Evolutionary conservation across 495 filamentous ascomycete species (phyloP), one percentile per base, ranked within the genome.

Genomic region (Penicillium malachiteum): DNA sequence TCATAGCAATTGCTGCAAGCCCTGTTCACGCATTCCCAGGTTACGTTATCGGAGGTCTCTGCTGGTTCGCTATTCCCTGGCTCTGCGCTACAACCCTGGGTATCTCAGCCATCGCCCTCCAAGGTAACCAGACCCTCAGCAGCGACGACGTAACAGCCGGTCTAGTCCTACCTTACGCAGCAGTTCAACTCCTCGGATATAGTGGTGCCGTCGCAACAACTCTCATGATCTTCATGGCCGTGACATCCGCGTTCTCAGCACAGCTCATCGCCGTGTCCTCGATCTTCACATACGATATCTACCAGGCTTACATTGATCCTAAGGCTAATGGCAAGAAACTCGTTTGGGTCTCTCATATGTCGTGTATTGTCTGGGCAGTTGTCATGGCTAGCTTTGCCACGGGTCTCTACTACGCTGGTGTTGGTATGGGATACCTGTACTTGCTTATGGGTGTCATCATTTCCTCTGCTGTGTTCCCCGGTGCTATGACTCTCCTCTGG

Each of bases 31-130:
- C 92, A 7, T 87, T 97, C 46, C 93, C 93, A 6, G 93, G 93
- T 32, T 97, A 97, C 60, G 87, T 96, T 41, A 78, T 96, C 45
- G 93, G 93, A 21, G 93, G 93, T 39, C 80, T 97, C 2, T 86
- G 81, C 62, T 97, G 92, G 92, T 97, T 97, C 55, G 93, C 93
- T 7, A 96, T 97, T 52, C 93, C 93, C 16, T 97, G 91, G 91
- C 81, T 97, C 17, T 87, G 83, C 33, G 92, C 92, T 3, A 96
- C 88, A 9, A 96, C 92, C 13, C 92, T 96, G 90, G 93, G 93
- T 32, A 82, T 97, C n/a, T 84, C 91, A 11, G 91, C 87, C 8
- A 81, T 96, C 18, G 89, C 92, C 3, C 78, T 96, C 7, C 91
- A 97, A 63, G 80, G 77, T 42, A 84, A 87, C 42, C 68, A 82